Evolutionary conservation across 495 filamentous ascomycete genomes (phyloP).

Genomic region (Pseudoneurospora amorphoporcata): DNA sequence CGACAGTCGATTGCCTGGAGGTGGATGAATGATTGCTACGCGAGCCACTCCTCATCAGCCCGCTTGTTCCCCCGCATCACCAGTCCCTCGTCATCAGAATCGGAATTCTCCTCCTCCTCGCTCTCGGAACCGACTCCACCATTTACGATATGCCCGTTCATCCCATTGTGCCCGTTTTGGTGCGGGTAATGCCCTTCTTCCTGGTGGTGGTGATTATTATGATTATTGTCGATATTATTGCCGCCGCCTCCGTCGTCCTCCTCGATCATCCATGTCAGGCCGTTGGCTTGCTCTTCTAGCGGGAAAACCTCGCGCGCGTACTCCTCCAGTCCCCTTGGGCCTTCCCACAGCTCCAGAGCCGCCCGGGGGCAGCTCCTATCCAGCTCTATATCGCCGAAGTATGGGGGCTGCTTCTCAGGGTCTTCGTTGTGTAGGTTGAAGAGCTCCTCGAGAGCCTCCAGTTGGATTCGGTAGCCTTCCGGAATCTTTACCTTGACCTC

Average conservation of each 20-base stretch:
- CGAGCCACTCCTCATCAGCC: conserved; percentile 41
- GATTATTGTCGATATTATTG: conserved; percentile 1
- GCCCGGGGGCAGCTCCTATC: conserved; percentile 56
- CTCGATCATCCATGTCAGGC: conserved; percentile 75
- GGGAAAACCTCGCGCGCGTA: conserved; percentile 94
- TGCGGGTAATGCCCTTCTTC: background rate
- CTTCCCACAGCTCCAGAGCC: conserved; percentile 78
- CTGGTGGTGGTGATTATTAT: background rate
- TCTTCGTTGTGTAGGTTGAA: conserved; percentile 50
- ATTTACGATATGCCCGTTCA: conserved; percentile 4
- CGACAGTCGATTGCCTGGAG: background rate
- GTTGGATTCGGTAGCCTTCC: conserved; percentile 78
- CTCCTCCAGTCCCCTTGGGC: conserved; percentile 83
- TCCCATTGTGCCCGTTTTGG: conserved; percentile 3
- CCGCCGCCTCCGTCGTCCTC: conserved; percentile 24
- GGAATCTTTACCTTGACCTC: conserved; percentile 81
- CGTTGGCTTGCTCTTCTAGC: conserved; percentile 87
- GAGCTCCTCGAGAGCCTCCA: conserved; percentile 60
- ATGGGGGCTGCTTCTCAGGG: conserved; percentile 39
- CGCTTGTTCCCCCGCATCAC: conserved; percentile 40
- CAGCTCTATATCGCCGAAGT: conserved; percentile 42
- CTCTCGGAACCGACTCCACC: conserved; percentile 7
- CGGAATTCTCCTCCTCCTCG: conserved; percentile 9
- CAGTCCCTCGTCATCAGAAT: conserved; percentile 35
- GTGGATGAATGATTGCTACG: conserved; percentile 12